Conservation (phyloP, 805 yeast genomes). For the Blastobotrys attinorum region DNA sequence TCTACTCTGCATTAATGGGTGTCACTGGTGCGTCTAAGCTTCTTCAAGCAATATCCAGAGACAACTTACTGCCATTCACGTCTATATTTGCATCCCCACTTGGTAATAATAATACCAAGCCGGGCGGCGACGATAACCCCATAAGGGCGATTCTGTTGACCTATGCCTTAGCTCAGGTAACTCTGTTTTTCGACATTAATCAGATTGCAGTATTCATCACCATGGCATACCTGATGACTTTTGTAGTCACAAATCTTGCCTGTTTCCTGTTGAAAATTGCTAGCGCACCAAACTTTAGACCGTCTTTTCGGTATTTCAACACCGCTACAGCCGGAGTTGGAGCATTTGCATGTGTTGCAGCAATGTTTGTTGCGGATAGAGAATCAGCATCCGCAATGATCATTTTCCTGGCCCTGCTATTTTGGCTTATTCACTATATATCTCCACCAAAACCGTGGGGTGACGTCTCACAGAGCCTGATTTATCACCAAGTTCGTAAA, state of each 20-base stretch:
- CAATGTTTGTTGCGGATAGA: conserved; percentile 95
- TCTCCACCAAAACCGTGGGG: conserved; percentile 98
- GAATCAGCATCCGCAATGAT: conserved; percentile 74
- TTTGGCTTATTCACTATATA: conserved; percentile 74
- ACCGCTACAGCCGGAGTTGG: conserved; percentile 77
- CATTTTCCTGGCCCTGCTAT: conserved; percentile 53
- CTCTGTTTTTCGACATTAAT: conserved; percentile 83
- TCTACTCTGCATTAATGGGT: conserved; percentile 92
- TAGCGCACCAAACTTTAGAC: conserved; percentile 97
- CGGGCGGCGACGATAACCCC: conserved; percentile 44
- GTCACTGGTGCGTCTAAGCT: conserved; percentile 92
- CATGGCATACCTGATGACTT: conserved; percentile 96
- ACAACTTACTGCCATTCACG: conserved; percentile 77
- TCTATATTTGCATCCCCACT: conserved; percentile 51
- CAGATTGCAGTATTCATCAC: conserved; percentile 92
- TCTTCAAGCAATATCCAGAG: conserved; percentile 85
- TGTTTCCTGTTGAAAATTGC: conserved; percentile 83
- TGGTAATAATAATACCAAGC: conserved; percentile 36
- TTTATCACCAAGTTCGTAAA: conserved; percentile 94
- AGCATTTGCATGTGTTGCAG: conserved; percentile 55
- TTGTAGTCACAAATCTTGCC: conserved; percentile 87
- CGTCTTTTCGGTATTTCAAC: conserved; percentile 83
- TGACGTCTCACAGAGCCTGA: conserved; percentile 90
- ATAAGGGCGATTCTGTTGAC: conserved; percentile 61
- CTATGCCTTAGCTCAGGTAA: conserved; percentile 76